phyloP scores from a whole-genome alignment of 2,329 filamentous ascomycete species.

The Penicillium corylophilum region DNA sequence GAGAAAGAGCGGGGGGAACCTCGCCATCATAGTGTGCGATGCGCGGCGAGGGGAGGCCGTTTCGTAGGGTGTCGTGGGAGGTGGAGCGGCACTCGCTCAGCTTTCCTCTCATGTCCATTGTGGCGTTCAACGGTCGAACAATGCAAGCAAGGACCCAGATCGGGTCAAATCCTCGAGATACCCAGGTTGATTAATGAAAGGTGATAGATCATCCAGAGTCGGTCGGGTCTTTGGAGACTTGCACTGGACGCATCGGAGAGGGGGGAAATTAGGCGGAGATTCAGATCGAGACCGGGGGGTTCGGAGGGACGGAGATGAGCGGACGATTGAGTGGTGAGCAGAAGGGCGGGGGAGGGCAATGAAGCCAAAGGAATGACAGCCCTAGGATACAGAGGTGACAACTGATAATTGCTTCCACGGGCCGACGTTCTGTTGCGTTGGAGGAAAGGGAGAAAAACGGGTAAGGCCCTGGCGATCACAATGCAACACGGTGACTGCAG shows the following conservation, averaged over 20 bases:
- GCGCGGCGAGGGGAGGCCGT: slow-evolving; percentile 68
- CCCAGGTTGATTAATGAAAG: neutral
- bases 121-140: neutral
- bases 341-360: slow-evolving; percentile 14
- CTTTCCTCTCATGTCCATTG: slow-evolving; percentile 55
- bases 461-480: slow-evolving; percentile 27
- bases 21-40: slow-evolving; percentile 72
- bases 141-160: neutral
- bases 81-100: slow-evolving; percentile 61
- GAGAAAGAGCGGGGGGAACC: slow-evolving; percentile 80
- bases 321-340: neutral
- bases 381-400: slow-evolving; percentile 9
- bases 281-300: slow-evolving; percentile 3
- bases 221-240: slow-evolving; percentile 2
- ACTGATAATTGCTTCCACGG: too few relatives aligned
- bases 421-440: too few relatives aligned
- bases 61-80: slow-evolving; percentile 54
- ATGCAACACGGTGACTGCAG: slow-evolving; percentile 10
- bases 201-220: slow-evolving; percentile 11
- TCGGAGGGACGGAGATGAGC: neutral
- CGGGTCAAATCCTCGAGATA: neutral
- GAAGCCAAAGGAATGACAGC: slow-evolving; percentile 29
- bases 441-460: slow-evolving; percentile 15
- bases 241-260: slow-evolving; percentile 37
- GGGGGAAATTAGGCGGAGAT: neutral